Base-by-base conservation (phyloP, 495 filamentous ascomycete species). In the Neurospora sp. region DNA sequence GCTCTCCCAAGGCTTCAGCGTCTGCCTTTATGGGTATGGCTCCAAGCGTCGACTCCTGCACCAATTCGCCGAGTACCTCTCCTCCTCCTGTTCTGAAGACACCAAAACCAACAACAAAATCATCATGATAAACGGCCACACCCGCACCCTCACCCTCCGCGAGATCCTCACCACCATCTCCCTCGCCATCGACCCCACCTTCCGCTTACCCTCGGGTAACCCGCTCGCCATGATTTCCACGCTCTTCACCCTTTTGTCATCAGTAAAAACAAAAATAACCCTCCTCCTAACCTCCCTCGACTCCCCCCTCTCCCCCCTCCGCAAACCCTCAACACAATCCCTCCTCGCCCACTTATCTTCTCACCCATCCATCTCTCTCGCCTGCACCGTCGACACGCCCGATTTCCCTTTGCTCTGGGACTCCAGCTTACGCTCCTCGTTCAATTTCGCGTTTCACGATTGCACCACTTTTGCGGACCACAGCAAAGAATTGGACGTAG, bases 381-480 rank as follows among this genome's bases (percentile, higher is more conserved):
- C 96, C 20, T 91, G 91, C 75, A 96, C 93, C 1, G 90, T 91
- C 69, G 93, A 98, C 82, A 93, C 93, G 4, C 94, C 94, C 39
- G 91, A 91, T 72, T 96, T 97, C 77, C 85, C 92, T 4, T 83
- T 97, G 0, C 89, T 98, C 74, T 99, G 96, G 96, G 94, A 97
- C 80, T 89, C 91, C 73, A 90, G 89, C 73, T 85, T 94, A 16
- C 90, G 90, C 40, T 90, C 92, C 1, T 88, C 91, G 35, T 92
- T 93, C 81, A 92, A 93, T 76, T 94, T 96, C 74, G 84, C 94
- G 20, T 97, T 94, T 84, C 96, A 99, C 82, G 94, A 98, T 82
- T 91, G 91, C 78, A 98, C 96, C 3, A 98, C 96, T 1, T 98
- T 97, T 76, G 83, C 86, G 0, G 5, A 6, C 48, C 20, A 59